A percentile compares a stretch with the other conserved stretches of the same genome.
Conservation (phyloP, 768 basidiomycete genomes). For the Tubosaeta sp. region DNA sequence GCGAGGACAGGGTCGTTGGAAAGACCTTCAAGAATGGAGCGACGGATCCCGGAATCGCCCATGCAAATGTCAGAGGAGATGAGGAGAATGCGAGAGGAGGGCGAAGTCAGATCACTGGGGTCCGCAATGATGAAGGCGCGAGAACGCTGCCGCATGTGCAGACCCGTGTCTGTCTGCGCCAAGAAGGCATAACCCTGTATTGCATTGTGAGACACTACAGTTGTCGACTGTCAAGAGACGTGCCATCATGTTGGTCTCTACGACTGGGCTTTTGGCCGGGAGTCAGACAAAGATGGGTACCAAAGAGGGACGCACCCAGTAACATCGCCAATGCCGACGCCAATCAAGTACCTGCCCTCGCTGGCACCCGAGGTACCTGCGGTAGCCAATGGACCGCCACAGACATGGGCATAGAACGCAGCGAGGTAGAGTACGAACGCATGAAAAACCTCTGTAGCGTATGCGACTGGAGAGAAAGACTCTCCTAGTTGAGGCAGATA, state of each 20-base stretch:
- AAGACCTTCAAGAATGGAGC: conserved; percentile 58
- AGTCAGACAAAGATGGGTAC: neutral
- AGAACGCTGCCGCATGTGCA: conserved; percentile 76
- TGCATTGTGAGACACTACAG: neutral
- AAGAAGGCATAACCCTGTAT: conserved; percentile 62
- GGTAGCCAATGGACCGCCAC: conserved; percentile 25
- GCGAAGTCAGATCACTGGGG: conserved; percentile 27
- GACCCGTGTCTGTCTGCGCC: conserved; percentile 63
- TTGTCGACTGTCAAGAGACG: conserved; percentile 5
- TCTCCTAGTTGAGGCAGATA: conserved; percentile 16
- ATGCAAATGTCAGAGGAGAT: conserved; percentile 83
- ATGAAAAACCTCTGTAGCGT: conserved; percentile 37
- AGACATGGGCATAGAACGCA: conserved; percentile 37
- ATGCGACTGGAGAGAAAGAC: conserved; percentile 14
- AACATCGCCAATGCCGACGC: conserved; percentile 55
- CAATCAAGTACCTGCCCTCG: conserved; percentile 22
- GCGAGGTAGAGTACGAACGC: conserved; percentile 40
- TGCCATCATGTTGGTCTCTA: conserved; percentile 84
- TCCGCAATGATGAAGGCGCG: conserved; percentile 72
- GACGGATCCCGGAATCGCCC: conserved; percentile 74
- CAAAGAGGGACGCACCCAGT: conserved; percentile 49
- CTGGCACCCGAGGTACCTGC: neutral
- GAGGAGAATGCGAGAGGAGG: conserved; percentile 63
- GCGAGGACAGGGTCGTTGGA: conserved; percentile 46
- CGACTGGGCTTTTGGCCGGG: conserved; percentile 49